phyloP scores from a whole-genome alignment of 345 rosid species.

The Garcia nutans region DNA sequence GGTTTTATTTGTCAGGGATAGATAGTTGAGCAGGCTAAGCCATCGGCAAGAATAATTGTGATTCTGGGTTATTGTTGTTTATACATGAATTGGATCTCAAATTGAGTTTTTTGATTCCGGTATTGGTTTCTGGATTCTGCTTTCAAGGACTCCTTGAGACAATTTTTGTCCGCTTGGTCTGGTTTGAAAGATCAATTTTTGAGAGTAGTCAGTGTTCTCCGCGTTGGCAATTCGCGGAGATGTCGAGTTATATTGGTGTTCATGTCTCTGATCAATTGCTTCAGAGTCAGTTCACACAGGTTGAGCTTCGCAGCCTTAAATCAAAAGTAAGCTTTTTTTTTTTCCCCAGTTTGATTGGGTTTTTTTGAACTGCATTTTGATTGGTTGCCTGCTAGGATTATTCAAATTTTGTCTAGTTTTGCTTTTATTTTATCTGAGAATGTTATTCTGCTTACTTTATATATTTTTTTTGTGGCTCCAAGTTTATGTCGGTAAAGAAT shows the following conservation, averaged over 20 bases:
- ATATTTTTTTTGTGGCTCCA: conserved; percentile 19
- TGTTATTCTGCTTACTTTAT: background rate
- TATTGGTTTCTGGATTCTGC: conserved; percentile 29
- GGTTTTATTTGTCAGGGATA: conserved; percentile 15
- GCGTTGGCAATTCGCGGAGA: conserved; percentile 32
- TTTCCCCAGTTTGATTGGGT: too few relatives aligned
- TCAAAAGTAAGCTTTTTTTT: conserved; percentile 55
- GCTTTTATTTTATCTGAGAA: background rate
- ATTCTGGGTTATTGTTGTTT: conserved; percentile 10
- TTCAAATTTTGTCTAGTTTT: background rate
- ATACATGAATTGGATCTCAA: conserved; percentile 26
- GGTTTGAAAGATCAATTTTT: conserved; percentile 6
- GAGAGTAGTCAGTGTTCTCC: conserved; percentile 14
- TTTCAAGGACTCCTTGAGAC: conserved; percentile 18
- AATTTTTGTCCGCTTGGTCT: conserved; percentile 14
- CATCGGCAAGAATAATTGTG: background rate
- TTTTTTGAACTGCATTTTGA: background rate
- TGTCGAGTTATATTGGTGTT: conserved; percentile 75
- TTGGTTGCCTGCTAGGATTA: conserved; percentile 5
- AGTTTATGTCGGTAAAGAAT: conserved; percentile 62
- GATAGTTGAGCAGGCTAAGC: conserved; percentile 7
- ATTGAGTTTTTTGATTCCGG: conserved; percentile 23
- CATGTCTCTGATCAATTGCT: conserved; percentile 80
- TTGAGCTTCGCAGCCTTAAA: conserved; percentile 80
- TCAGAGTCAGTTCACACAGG: conserved; percentile 85